Percentiles rank a stretch among this genome's conserved stretches.
These are phyloP conservation scores for Neurospora intermedia DNA, from an alignment of 495 filamentous ascomycete genomes.

Conservation along the genomic window DNA sequence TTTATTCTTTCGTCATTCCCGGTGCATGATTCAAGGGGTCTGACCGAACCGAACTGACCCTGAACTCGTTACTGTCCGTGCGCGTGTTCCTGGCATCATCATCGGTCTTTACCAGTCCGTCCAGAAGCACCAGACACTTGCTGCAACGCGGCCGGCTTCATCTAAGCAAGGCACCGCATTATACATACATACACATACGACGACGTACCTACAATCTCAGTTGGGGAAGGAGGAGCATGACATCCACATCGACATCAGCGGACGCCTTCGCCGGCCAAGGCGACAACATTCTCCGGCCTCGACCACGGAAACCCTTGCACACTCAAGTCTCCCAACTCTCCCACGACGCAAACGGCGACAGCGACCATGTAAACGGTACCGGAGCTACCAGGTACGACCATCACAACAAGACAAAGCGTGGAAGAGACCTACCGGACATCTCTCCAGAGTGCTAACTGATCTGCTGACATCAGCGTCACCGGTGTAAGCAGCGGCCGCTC, in stretches of 20 bases:
- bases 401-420: not conserved
- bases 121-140: not conserved
- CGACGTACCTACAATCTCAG: not conserved
- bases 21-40: not conserved
- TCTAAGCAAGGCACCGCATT: not conserved
- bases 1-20: not conserved
- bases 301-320: slow-evolving; percentile 35
- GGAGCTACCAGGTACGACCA: not conserved
- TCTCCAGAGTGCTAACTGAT: slow-evolving; percentile 2
- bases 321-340: slow-evolving; percentile 27
- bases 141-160: not conserved
- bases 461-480: not conserved
- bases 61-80: not conserved
- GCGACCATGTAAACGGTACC: not conserved
- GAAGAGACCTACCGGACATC: not conserved
- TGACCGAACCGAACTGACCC: not conserved
- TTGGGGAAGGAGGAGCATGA: not conserved
- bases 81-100: not conserved
- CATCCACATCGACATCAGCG: slow-evolving; percentile 17
- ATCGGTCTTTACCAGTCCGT: not conserved
- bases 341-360: slow-evolving; percentile 15
- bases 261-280: slow-evolving; percentile 13
- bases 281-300: slow-evolving; percentile 31
- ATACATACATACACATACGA: not conserved
- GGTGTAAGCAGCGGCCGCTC: slow-evolving; percentile 56